Base-by-base conservation (phyloP, 257 asterid genomes). In the Paraleonurus japonicus region DNA sequence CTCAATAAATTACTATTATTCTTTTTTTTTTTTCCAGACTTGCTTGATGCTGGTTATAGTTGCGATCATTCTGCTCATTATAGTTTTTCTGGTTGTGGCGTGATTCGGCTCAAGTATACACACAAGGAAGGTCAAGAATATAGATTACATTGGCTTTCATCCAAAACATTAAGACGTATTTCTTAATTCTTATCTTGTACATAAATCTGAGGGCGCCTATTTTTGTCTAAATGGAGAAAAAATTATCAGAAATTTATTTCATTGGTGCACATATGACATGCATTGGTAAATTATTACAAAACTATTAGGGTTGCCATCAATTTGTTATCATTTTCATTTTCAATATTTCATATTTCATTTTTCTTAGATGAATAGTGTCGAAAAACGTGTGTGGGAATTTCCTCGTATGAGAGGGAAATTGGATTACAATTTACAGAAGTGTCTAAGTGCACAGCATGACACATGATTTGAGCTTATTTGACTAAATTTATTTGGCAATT, bases 41-140 rank as follows among this genome's bases (percentile, higher is more conserved):
- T 87, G 92, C 55, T 76, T 87, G 79, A 63, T 83, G 75, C 77
- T 83, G 80, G 80, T 87, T 57, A 85, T 87, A 1, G 67, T 78
- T 1, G 88, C 85, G 53, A 85, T 83, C 68, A 71, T 78, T 28
- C 74, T 87, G 61, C 87, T 87, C 7, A 87, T 87, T 24, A 78
- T 81, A 22, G 67, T 87, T 20, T 73, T 85, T 22, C 81, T 81
- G 4, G 69, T 81, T 7, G 75, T 74, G 50, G 81, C 75, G 3
- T 86, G 77, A 74, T 64, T 79, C 37, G n/a, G 16, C 43, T 5
- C 24, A 37, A 13, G 48, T 53, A 4, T 65, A 20, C 22, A 20
- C 60, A 45, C 55, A 61, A 19, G 20, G 65, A 50, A 50, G 71
- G 66, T 41, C 32, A 39, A 17, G 22, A 57, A 16, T 48, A 51